Conservation (phyloP, 225 moss, liverwort and hornwort genomes). For the Asterella californica region DNA sequence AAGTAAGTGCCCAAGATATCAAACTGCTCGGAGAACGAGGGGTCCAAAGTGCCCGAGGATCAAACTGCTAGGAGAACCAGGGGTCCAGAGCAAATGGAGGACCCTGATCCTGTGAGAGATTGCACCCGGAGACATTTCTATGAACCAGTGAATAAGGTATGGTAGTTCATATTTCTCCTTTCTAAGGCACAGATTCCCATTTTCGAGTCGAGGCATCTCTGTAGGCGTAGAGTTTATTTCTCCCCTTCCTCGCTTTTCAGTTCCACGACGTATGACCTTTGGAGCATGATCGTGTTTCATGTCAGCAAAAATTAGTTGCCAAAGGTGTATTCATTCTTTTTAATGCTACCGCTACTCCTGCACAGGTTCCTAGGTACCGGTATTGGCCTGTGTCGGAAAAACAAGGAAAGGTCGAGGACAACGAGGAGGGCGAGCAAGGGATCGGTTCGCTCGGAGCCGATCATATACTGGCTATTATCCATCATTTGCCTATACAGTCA, state of each 20-base stretch:
- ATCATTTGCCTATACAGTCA: slow-evolving; percentile 64
- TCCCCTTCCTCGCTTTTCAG: neutral
- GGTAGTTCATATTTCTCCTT: neutral
- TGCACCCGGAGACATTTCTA: slow-evolving; percentile 17
- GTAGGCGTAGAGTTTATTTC: neutral
- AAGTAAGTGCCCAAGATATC: neutral
- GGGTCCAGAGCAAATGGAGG: slow-evolving; percentile 1
- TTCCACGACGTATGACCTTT: neutral
- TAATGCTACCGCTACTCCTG: neutral
- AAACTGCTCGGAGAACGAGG: neutral
- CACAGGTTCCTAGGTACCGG: slow-evolving; percentile 29
- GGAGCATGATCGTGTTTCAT: neutral
- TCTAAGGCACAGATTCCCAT: neutral
- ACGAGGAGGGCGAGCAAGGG: slow-evolving; percentile 16
- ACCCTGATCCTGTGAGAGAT: slow-evolving; percentile 21
- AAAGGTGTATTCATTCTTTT: neutral
- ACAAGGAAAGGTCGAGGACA: slow-evolving; percentile 1
- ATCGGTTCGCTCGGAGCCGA: slow-evolving; percentile 57
- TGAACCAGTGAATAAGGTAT: slow-evolving; percentile 19
- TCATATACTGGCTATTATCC: slow-evolving; percentile 68
- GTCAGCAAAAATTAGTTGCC: neutral
- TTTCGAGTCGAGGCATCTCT: neutral
- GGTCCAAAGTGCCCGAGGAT: neutral
- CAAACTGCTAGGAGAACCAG: slow-evolving; percentile 1
- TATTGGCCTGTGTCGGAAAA: slow-evolving; percentile 11